A percentile compares a stretch with the other conserved stretches of the same genome.
These are phyloP conservation scores for Naumovozyma baii DNA, from an alignment of 805 yeast genomes.

Conservation along the genomic window DNA sequence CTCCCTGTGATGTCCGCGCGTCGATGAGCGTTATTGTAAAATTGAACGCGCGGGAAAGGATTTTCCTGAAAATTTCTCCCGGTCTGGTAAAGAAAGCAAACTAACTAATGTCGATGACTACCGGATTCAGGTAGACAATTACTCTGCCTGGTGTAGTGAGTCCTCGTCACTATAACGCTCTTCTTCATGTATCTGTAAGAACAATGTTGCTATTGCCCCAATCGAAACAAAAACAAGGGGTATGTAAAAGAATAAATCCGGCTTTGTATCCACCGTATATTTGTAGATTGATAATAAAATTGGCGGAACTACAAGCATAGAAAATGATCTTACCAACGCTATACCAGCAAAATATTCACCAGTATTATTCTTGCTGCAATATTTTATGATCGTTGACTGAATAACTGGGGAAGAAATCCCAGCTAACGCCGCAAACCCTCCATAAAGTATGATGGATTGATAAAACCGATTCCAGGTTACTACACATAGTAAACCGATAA, in stretches of 20 bases:
- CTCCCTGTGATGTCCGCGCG: too few relatives aligned
- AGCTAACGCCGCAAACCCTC: conserved; percentile 38
- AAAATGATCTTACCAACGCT: conserved; percentile 45
- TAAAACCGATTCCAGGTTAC: conserved; percentile 19
- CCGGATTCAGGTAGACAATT: too few relatives aligned
- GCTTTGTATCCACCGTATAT: conserved; percentile 31
- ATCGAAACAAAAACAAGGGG: conserved; percentile 14
- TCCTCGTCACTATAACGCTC: background rate
- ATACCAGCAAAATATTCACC: conserved; percentile 72
- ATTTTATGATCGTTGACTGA: conserved; percentile 51
- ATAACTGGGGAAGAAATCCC: conserved; percentile 47
- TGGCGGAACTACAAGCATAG: conserved; percentile 42
- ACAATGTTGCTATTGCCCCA: conserved; percentile 12
- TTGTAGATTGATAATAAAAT: conserved; percentile 40
- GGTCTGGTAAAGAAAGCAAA: too few relatives aligned
- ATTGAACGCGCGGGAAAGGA: too few relatives aligned
- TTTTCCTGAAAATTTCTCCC: too few relatives aligned
- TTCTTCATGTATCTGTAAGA: conserved; percentile 9
- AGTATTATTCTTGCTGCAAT: conserved; percentile 45
- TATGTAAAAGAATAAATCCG: conserved; percentile 31
- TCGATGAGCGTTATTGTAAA: too few relatives aligned
- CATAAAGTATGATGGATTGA: conserved; percentile 22
- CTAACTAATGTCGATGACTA: too few relatives aligned
- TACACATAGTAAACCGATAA: conserved; percentile 31
- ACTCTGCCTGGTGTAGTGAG: too few relatives aligned